Percentiles rank a stretch among this genome's conserved stretches.
These are phyloP conservation scores for Ogataea ramenticola DNA, from an alignment of 805 yeast species.

Conservation along the genomic window DNA sequence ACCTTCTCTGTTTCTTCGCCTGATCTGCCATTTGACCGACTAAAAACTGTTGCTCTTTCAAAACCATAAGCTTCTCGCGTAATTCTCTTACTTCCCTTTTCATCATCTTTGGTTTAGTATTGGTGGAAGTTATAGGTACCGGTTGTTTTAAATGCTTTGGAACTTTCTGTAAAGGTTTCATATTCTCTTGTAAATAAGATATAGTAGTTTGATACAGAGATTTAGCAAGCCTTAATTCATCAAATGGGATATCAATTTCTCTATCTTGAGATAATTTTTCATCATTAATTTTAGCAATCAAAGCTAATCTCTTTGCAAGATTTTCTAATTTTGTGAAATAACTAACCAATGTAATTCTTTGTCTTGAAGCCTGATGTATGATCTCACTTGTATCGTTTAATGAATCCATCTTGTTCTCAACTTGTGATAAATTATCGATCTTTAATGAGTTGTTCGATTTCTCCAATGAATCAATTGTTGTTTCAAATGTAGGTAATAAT, in stretches of 20 bases:
- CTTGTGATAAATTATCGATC: too few species aligned
- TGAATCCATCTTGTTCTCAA: not conserved
- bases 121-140: not conserved
- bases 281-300: slow-evolving; percentile 20
- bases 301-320: slow-evolving; percentile 34
- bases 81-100: slow-evolving; percentile 48
- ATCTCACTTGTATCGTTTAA: slow-evolving; percentile 10
- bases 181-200: slow-evolving; percentile 56
- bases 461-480: slow-evolving; percentile 2
- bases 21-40: slow-evolving; percentile 57
- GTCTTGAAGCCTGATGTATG: slow-evolving; percentile 28
- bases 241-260: slow-evolving; percentile 9
- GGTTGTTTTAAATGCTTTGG: slow-evolving; percentile 28
- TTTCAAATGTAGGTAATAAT: slow-evolving; percentile 11
- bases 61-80: slow-evolving; percentile 75
- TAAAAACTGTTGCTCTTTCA: slow-evolving; percentile 75
- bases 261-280: not conserved
- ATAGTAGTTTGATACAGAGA: slow-evolving; percentile 54
- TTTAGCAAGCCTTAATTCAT: slow-evolving; percentile 40
- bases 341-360: slow-evolving; percentile 39
- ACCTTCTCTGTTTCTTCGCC: slow-evolving; percentile 59
- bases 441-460: not conserved
- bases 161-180: slow-evolving; percentile 55
- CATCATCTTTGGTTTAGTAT: slow-evolving; percentile 28
- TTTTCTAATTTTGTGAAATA: slow-evolving; percentile 45